These are phyloP conservation scores for Jaminaea rosea DNA, from an alignment of 1,284 basidiomycete species.

Conservation along the genomic window DNA sequence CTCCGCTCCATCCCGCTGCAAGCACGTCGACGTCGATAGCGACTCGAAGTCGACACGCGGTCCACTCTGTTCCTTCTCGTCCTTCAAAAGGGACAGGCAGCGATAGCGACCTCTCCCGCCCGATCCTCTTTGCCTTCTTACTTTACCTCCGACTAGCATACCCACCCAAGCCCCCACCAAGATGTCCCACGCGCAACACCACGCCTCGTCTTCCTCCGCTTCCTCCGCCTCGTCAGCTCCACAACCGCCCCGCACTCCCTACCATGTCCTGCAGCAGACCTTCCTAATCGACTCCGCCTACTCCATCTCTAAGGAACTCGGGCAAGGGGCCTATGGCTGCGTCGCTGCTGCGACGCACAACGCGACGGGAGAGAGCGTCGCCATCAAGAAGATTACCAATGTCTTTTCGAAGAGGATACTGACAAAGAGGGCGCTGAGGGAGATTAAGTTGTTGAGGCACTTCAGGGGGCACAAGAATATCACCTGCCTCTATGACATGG, in stretches of 20 bases:
- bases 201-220: neutral
- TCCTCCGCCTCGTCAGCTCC: neutral
- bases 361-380: constrained; percentile 42
- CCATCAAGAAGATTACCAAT: constrained; percentile 46
- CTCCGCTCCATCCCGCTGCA: too few relatives aligned
- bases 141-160: too few relatives aligned
- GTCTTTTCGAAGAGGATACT: constrained; percentile 45
- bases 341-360: constrained; percentile 43
- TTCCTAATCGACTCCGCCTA: constrained; percentile 44
- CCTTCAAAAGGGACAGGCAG: too few relatives aligned
- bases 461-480: constrained; percentile 48
- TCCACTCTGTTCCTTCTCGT: too few relatives aligned
- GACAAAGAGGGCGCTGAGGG: constrained; percentile 43
- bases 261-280: constrained; percentile 39
- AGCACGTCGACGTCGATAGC: too few relatives aligned
- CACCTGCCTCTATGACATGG: constrained; percentile 46
- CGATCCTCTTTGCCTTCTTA: too few relatives aligned
- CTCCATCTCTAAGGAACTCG: constrained; percentile 40
- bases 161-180: neutral
- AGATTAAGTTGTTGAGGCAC: constrained; percentile 45
- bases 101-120: too few relatives aligned
- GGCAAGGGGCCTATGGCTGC: constrained; percentile 45
- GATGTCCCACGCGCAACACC: constrained; percentile 1
- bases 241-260: constrained; percentile 20
- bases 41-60: too few relatives aligned